Evolutionary conservation across 768 basidiomycete genomes (phyloP).

Genomic region (Lyophyllum decastes): DNA sequence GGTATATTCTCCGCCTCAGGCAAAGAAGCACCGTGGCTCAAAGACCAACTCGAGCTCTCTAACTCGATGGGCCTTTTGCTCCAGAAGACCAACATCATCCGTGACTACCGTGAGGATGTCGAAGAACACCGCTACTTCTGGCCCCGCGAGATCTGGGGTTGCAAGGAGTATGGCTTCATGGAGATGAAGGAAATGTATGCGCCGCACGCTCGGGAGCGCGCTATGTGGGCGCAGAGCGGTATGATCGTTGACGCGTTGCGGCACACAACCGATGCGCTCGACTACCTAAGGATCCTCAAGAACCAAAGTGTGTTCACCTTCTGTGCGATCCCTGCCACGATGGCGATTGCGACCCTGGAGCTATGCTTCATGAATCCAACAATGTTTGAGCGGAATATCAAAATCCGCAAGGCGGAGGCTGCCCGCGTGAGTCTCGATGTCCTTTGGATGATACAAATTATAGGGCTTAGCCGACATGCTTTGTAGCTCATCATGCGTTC

Average conservation of each 20-base stretch:
- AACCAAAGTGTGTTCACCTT: constrained; percentile 96
- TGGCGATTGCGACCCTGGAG: constrained; percentile 94
- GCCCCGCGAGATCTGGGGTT: constrained; percentile 91
- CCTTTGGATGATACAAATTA: neutral
- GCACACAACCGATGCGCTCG: constrained; percentile 83
- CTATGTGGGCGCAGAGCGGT: constrained; percentile 79
- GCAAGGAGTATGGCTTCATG: constrained; percentile 61
- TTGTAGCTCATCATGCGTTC: constrained; percentile 86
- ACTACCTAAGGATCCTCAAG: constrained; percentile 84
- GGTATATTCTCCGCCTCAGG: constrained; percentile 84
- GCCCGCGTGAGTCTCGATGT: constrained; percentile 57
- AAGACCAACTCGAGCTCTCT: constrained; percentile 80
- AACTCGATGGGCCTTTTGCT: constrained; percentile 95
- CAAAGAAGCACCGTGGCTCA: constrained; percentile 77
- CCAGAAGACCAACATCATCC: constrained; percentile 98
- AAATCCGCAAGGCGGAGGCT: constrained; percentile 92
- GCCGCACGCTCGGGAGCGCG: constrained; percentile 59
- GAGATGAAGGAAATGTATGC: constrained; percentile 70
- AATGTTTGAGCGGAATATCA: constrained; percentile 87
- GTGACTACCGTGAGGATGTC: constrained; percentile 91
- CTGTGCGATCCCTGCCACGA: constrained; percentile 90
- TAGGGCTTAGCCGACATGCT: neutral
- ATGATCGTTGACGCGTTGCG: constrained; percentile 89
- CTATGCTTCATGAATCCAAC: constrained; percentile 91
- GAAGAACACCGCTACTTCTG: constrained; percentile 89